Base-by-base conservation (phyloP, 1,284 basidiomycete species). In the Microstroma glucosiphilum region DNA sequence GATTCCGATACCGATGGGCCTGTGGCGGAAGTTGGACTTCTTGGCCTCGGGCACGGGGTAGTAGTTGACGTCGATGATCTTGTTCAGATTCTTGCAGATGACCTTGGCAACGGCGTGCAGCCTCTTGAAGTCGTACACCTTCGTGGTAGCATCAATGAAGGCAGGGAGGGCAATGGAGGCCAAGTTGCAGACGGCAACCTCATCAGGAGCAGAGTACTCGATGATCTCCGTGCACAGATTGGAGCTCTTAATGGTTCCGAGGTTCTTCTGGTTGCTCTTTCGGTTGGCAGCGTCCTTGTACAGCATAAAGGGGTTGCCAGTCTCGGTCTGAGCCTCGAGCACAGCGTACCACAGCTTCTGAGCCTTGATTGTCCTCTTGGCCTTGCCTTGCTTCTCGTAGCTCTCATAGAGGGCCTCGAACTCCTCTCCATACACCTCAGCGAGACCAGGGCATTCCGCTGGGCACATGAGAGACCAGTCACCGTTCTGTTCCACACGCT, bases 291-390 rank as follows among this genome's bases (percentile, higher is more conserved):
- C 78, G 64, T 82, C 80, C 83, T 99, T 99, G 85, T 98, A 99
- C 55, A 92, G 83, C 89, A 98, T 97, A 84, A 96, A 99, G 4
- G 96, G 96, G 42, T 88, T 89, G 68, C 96, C 96, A 4, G 96
- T 99, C 83, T 99, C 96, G 71, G 94, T 92, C 81, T 99, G 96
- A 9, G 92, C 88, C 79, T 98, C 94, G 59, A 98, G 83, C 72
- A 98, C 89, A 55, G 93, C 91, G 80, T 96, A 97, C 94, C 96
- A 99, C 53, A 99, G 86, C 82, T 98, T 97, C 81, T 98, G 96
- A 11, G 96, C 96, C 68, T 92, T 89, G 75, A 98, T 84, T 21
- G 86, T 87, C 83, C 89, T 90, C 78, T 88, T 87, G 30, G 86
- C 90, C 60, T 92, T 89, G 56, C 92, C 92, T 78, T 94, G 92